These are phyloP conservation scores for Trypanosoma lewisi DNA, from an alignment of 208 protist genomes.

Conservation along the genomic window DNA sequence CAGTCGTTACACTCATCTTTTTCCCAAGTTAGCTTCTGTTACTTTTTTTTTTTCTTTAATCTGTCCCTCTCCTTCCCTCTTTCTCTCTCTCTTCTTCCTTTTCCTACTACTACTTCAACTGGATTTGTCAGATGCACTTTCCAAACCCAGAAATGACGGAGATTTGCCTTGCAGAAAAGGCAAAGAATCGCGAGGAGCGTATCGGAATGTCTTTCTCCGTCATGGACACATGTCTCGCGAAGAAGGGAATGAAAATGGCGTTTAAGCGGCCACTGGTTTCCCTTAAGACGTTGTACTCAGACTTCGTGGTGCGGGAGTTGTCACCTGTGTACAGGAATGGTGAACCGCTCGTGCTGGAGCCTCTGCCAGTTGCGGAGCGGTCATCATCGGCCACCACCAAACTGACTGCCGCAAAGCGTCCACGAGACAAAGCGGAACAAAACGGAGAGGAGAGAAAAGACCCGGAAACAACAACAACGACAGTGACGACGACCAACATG, in stretches of 20 bases:
- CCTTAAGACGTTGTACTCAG: constrained; percentile 81
- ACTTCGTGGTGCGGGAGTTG: constrained; percentile 88
- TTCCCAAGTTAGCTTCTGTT: neutral
- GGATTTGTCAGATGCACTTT: neutral
- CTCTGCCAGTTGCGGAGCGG: neutral
- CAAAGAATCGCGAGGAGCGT: constrained; percentile 40
- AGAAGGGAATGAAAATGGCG: neutral
- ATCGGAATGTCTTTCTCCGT: constrained; percentile 63
- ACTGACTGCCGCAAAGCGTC: constrained; percentile 9
- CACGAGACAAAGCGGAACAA: neutral
- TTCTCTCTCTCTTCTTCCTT: neutral
- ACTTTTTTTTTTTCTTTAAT: constrained; percentile 11
- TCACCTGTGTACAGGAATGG: constrained; percentile 57
- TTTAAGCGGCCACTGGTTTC: constrained; percentile 33
- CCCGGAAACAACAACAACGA: neutral
- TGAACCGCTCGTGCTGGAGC: constrained; percentile 60
- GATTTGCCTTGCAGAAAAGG: neutral
- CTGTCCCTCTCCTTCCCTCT: neutral
- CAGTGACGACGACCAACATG: neutral
- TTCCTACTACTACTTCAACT: constrained; percentile 7
- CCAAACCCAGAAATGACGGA: constrained; percentile 4
- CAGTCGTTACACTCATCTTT: neutral
- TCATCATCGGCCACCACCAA: neutral
- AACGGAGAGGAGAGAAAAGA: constrained; percentile 4
- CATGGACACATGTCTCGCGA: constrained; percentile 29